Evolutionary conservation across 2,329 filamentous ascomycete genomes (phyloP), one percentile per base, ranked within the genome.

Genomic region (Kalmusia sp.): DNA sequence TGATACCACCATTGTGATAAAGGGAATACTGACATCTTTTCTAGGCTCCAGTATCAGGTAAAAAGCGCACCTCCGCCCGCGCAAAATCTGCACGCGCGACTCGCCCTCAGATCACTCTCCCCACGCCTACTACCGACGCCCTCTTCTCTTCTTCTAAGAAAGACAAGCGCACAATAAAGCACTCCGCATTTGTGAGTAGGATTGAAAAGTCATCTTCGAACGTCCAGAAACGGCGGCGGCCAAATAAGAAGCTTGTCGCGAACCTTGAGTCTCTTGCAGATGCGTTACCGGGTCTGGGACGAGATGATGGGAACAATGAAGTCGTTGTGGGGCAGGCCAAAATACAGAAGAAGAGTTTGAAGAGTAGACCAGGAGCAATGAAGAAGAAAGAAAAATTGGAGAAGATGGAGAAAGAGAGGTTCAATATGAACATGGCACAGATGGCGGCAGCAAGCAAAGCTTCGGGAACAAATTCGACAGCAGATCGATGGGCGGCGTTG

Each of bases 381-480:
- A 96, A 92, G 83, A 82, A 85, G 69, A 95, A 92, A 77, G 90
- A 92, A 76, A 88, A 83, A 74, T 70, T 98, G 27, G 90, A 96
- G 52, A 86, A 80, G 72, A 80, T 85, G 54, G 93, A 98, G 82
- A 89, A 90, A 78, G 87, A 92, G 72, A 81, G 93, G 55, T 97
- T 98, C 71, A 88, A 87, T 31, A 85, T 82, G 70, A 97, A 92
- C 70, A 81, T 98, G 82, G 93, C 90, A 15, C 84, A 88, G 73
- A 78, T 97, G 78, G 81, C 82, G 17, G 45, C 56, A 30, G 51
- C 57, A 17, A 48, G 58, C 27, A 33, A 38, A 39, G 53, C 40
- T 5, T 22, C 41, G 12, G 54, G 46, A 11, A 53, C 27, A 21
- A 47, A 27, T 15, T 68, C 60, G 30, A 59, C 63, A 52, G 62